Evolutionary conservation across 371 early-diverging fungal genomes (phyloP), one percentile per base, ranked within the genome.

Genomic region (Mortierella sp.): DNA sequence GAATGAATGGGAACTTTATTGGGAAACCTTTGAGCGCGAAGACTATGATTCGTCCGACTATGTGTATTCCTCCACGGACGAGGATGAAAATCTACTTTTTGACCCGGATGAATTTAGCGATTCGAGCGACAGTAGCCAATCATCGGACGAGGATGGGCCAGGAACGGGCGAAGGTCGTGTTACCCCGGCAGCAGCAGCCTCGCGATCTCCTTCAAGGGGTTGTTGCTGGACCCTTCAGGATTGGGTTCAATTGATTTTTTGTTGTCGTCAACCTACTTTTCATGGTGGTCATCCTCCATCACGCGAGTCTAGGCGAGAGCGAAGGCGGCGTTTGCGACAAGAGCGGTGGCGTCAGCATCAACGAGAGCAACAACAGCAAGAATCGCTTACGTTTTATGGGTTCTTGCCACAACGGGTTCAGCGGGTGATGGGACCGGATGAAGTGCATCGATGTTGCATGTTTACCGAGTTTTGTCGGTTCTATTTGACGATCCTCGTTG

Each of bases 1-100:
- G 5, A 10, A 9, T 21, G 46, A 43, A 50, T 48, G 61, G 53
- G 47, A 45, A 14, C n/a, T 57, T 6, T 56, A 60, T 18, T 13
- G 19, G 34, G 64, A 67, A 38, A 61, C 53, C 1, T 48, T 58
- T 38, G 48, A 60, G 4, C 58, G 76, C 5, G 76, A 76, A 54
- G 63, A 76, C 16, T 76, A 76, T 52, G 70, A 76, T 42, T 65
- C 76, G 1, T 69, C 69, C 23, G 66, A 64, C 16, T 76, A 61
- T 28, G 60, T 50, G 8, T 76, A 61, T 39, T 21, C 58, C 7
- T 62, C 69, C 3, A 58, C 56, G 14, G 62, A 62, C 4, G 76
- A 69, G 9, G 70, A 58, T 2, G 63, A 59, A 16, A 50, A 38
- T 34, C 34, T 7, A 1, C 30, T 48, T 1, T 31, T 42, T 38